phyloP scores from a whole-genome alignment of 768 basidiomycete genomes.

The Pulveroboletus sp. region DNA sequence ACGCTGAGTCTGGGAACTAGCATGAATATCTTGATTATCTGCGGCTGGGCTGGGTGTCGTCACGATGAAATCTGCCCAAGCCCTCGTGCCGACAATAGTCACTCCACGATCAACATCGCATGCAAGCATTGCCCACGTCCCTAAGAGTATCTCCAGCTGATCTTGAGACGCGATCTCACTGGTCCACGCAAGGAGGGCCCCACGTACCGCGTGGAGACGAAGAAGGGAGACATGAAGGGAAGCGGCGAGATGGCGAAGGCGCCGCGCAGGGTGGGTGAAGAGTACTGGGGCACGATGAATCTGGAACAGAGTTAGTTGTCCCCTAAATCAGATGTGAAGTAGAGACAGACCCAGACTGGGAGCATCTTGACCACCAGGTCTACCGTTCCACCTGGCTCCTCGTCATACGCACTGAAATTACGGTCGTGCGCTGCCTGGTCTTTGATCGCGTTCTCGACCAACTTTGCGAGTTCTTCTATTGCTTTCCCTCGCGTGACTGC shows the following conservation, averaged over 20 bases:
- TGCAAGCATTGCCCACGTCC: constrained; percentile 68
- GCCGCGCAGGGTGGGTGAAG: constrained; percentile 74
- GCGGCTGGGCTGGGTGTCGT: constrained; percentile 2
- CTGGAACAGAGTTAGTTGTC: constrained; percentile 36
- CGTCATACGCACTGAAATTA: constrained; percentile 6
- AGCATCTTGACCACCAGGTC: constrained; percentile 52
- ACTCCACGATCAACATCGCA: constrained; percentile 71
- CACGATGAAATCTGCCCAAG: constrained; percentile 46
- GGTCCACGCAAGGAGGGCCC: constrained; percentile 48
- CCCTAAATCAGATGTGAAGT: not conserved
- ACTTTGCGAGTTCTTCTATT: constrained; percentile 72
- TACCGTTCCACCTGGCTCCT: constrained; percentile 15
- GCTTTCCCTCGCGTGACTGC: constrained; percentile 78
- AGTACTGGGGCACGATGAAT: constrained; percentile 83
- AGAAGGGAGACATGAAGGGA: constrained; percentile 64
- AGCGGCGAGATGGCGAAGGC: constrained; percentile 59
- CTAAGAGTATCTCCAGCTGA: constrained; percentile 55
- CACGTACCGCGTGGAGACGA: constrained; percentile 43
- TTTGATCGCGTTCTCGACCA: constrained; percentile 53
- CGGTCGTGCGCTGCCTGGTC: constrained; percentile 39
- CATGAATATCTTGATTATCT: constrained; percentile 1
- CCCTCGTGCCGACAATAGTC: constrained; percentile 41
- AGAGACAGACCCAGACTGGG: constrained; percentile 81
- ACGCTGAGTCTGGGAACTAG: not conserved
- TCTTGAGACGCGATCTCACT: constrained; percentile 43